Evolutionary conservation across 495 filamentous ascomycete species (phyloP).

Genomic region (Hypoxylon perforatum): DNA sequence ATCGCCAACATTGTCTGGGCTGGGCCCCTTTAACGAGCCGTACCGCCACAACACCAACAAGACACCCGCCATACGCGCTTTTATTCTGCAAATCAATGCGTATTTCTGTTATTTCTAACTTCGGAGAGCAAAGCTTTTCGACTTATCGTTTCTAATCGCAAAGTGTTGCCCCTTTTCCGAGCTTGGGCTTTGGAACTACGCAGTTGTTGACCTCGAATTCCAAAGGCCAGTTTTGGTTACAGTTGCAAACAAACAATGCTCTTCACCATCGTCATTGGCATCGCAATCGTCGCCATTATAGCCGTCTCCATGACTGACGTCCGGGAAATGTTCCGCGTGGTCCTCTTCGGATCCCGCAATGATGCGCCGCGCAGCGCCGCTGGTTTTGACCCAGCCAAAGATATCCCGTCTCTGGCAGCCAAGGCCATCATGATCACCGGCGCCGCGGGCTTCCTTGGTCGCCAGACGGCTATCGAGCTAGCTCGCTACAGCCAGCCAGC

Average conservation of each 20-base stretch:
- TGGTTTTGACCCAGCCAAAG: constrained; percentile 38
- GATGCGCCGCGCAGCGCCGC: not conserved
- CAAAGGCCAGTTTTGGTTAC: too few species aligned
- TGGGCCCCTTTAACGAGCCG: too few species aligned
- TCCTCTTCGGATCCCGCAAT: constrained; percentile 19
- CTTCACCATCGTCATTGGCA: not conserved
- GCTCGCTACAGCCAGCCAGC: constrained; percentile 39
- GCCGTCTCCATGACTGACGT: constrained; percentile 1
- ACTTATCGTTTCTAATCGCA: too few species aligned
- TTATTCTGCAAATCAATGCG: too few species aligned
- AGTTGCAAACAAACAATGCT: not conserved
- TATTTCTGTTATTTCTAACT: too few species aligned
- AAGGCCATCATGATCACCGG: constrained; percentile 55
- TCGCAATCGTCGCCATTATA: not conserved
- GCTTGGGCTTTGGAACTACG: too few species aligned
- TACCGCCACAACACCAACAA: too few species aligned
- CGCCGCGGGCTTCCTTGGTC: constrained; percentile 54
- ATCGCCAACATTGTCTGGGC: too few species aligned
- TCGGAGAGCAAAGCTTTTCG: too few species aligned
- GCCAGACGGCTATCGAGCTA: constrained; percentile 40
- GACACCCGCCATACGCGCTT: too few species aligned
- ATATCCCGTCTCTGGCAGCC: constrained; percentile 43
- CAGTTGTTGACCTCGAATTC: too few species aligned
- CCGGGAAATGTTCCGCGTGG: constrained; percentile 7
- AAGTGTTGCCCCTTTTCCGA: too few species aligned